These are phyloP conservation scores for Penicillium antarcticum DNA, from an alignment of 495 filamentous ascomycete species.

Conservation along the genomic window DNA sequence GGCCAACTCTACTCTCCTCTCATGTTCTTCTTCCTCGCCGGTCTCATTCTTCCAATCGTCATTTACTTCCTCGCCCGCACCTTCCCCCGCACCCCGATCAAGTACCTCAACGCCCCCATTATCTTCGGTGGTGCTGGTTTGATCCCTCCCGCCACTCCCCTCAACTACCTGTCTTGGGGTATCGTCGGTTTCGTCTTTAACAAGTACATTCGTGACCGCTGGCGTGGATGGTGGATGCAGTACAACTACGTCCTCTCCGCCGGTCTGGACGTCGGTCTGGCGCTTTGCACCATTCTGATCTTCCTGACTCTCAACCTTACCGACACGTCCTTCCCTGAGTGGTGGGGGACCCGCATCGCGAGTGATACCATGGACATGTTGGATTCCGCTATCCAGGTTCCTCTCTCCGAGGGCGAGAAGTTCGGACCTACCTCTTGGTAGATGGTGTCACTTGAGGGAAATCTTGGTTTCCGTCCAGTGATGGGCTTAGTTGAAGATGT, in stretches of 20 bases:
- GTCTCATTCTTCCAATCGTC: slow-evolving; percentile 41
- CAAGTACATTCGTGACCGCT: slow-evolving; percentile 58
- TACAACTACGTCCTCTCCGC: slow-evolving; percentile 78
- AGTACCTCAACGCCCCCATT: slow-evolving; percentile 46
- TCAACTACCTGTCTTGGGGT: slow-evolving; percentile 62
- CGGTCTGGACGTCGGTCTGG: slow-evolving; percentile 65
- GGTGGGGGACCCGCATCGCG: slow-evolving; percentile 63
- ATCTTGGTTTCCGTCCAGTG: not conserved
- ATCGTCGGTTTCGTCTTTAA: slow-evolving; percentile 65
- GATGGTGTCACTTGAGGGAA: no score
- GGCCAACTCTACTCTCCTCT: slow-evolving; percentile 45
- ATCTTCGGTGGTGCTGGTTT: slow-evolving; percentile 45
- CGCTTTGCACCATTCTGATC: slow-evolving; percentile 63
- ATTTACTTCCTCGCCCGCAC: slow-evolving; percentile 45
- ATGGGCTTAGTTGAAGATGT: no score
- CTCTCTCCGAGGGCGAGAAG: slow-evolving; percentile 41
- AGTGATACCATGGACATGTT: slow-evolving; percentile 42
- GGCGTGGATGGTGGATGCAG: slow-evolving; percentile 70
- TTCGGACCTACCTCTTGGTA: slow-evolving; percentile 59
- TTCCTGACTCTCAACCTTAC: slow-evolving; percentile 64
- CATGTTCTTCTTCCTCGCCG: slow-evolving; percentile 51
- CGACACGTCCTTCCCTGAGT: slow-evolving; percentile 48
- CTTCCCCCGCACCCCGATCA: slow-evolving; percentile 37
- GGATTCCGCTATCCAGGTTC: slow-evolving; percentile 34
- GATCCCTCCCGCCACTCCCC: slow-evolving; percentile 51